Conservation (phyloP, 805 yeast genomes). For the Saccharomyces eubayanus region DNA sequence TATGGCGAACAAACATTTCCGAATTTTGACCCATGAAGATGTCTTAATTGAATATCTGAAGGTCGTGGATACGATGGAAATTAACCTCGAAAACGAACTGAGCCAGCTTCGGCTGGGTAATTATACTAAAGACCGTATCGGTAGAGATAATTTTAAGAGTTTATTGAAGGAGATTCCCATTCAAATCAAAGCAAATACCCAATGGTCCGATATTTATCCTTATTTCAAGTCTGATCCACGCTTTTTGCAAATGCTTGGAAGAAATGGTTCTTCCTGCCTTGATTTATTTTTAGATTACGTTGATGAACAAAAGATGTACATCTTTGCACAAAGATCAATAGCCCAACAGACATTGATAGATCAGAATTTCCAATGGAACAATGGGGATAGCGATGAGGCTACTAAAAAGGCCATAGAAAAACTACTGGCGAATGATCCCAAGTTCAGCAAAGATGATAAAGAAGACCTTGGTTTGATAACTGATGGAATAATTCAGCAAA, state of each 20-base stretch:
- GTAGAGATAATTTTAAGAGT: conserved; percentile 50
- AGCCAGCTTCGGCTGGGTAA: conserved; percentile 32
- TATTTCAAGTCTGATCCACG: conserved; percentile 45
- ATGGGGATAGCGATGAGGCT: conserved; percentile 15
- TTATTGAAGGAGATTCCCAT: conserved; percentile 29
- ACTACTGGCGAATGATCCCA: conserved; percentile 14
- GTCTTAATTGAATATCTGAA: conserved; percentile 38
- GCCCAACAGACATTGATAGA: conserved; percentile 44
- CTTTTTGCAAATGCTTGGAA: conserved; percentile 57
- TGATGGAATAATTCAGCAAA: conserved; percentile 21
- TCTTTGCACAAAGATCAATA: conserved; percentile 53
- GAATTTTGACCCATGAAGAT: conserved; percentile 48
- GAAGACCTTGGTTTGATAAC: conserved; percentile 26
- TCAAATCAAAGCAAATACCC: conserved; percentile 42
- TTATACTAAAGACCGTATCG: conserved; percentile 52
- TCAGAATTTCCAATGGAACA: conserved; percentile 19
- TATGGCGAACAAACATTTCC: conserved; percentile 50
- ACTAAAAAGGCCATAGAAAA: conserved; percentile 13
- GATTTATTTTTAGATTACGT: conserved; percentile 70
- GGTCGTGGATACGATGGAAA: conserved; percentile 24
- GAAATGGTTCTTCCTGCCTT: conserved; percentile 68
- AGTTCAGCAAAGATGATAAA: conserved; percentile 22
- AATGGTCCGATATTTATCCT: conserved; percentile 51
- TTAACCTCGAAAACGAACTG: conserved; percentile 19
- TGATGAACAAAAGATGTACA: conserved; percentile 49